These are phyloP conservation scores for Cyathus striatus DNA, from an alignment of 768 basidiomycete genomes.

Conservation along the genomic window DNA sequence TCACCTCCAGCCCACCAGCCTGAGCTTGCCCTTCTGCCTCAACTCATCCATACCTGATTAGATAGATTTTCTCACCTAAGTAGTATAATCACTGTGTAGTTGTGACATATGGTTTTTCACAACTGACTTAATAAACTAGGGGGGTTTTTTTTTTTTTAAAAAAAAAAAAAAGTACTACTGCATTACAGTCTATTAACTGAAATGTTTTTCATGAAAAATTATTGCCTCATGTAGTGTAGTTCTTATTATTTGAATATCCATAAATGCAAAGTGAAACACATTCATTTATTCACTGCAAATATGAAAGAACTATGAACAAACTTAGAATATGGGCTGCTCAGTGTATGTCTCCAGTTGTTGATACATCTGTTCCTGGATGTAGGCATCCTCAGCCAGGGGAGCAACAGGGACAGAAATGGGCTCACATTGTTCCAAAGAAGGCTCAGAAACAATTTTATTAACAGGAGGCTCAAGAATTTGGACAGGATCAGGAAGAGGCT, in stretches of 20 bases:
- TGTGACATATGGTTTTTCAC: too few relatives aligned
- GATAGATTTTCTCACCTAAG: too few relatives aligned
- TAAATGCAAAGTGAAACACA: constrained; percentile 35
- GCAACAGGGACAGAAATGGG: constrained; percentile 49
- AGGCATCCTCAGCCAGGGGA: constrained; percentile 47
- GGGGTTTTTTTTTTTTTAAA: too few relatives aligned
- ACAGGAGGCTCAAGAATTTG: constrained; percentile 84
- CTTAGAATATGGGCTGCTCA: constrained; percentile 60
- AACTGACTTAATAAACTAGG: too few relatives aligned
- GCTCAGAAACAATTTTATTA: constrained; percentile 87
- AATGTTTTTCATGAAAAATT: neutral
- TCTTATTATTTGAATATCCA: constrained; percentile 58
- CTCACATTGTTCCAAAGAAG: constrained; percentile 86
- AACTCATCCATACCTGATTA: too few relatives aligned
- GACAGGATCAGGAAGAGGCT: constrained; percentile 94
- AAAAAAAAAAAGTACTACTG: too few relatives aligned
- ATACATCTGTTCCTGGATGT: constrained; percentile 35
- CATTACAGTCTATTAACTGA: constrained; percentile 8
- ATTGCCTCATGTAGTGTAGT: too few relatives aligned
- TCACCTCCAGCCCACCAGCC: too few relatives aligned
- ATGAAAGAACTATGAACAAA: constrained; percentile 9
- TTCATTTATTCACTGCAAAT: too few relatives aligned
- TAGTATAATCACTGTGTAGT: too few relatives aligned
- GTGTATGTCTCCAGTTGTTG: constrained; percentile 34
- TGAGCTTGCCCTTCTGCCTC: too few relatives aligned